Base-by-base conservation (phyloP, 2,329 filamentous ascomycete genomes). In the Arthrobotrys pseudoclavata region DNA sequence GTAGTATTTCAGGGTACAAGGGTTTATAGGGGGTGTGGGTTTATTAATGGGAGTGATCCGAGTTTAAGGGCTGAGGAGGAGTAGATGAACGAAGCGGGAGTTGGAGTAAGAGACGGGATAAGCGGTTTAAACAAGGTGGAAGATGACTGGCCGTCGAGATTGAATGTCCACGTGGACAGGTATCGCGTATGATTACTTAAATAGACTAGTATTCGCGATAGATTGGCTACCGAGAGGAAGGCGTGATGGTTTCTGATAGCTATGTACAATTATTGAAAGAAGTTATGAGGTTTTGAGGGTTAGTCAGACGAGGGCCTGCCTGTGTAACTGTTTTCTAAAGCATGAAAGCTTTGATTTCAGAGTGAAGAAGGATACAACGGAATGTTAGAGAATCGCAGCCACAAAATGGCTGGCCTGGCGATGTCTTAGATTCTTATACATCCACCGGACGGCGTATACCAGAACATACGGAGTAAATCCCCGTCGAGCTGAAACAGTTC, bases 61-160 rank as follows among this genome's bases (percentile, higher is more conserved):
- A 47, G 40, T 9, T 34, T 61, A 26, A 34, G 67, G n/a, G 37
- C 48, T 6, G 50, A 69, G 66, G 70, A 47, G 72, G 72, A 3
- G 45, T 76, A 7, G 72, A 76, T 22, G 42, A 45, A 1, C 40
- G 72, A 13, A 70, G 50, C 29, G 72, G 72, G 7, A 62, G 66
- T 48, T 76, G 72, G 72, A 76, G 72, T 55, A 64, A 62, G 42
- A 47, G 72, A 20, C 22, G 66, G 45, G 72, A 76, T 53, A 53
- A 53, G 50, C 57, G 50, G 42, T 55, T 76, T 26, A 29, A 42
- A n/a, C 52, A 24, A 18, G 50, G 13, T 57, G 62, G 63, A 67
- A 45, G 31, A 52, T 42, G 13, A 42, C 13, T 7, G 37, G 12
- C 1, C 31, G 31, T 34, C 7, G 6, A 9, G 31, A 9, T 5